phyloP scores from a whole-genome alignment of 2,329 filamentous ascomycete species.

The Aspergillus piperis region DNA sequence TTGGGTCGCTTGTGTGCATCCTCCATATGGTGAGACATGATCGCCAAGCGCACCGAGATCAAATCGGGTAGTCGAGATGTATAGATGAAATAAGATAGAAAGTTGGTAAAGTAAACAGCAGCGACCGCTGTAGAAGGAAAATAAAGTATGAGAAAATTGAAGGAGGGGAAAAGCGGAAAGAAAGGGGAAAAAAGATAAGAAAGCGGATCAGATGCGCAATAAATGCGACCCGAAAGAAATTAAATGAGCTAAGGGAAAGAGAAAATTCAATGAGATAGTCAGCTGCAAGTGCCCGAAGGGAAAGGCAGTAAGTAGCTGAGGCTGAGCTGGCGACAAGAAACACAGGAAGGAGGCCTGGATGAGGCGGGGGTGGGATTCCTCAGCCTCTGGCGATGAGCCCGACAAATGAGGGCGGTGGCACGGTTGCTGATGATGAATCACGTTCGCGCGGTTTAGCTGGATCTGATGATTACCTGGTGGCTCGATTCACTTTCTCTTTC shows the following conservation, averaged over 20 bases:
- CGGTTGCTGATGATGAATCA: neutral
- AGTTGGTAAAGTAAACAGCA: neutral
- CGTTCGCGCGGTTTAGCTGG: neutral
- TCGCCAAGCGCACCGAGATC: constrained; percentile 14
- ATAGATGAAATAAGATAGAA: constrained; percentile 8
- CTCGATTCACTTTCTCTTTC: neutral
- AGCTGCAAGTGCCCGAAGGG: constrained; percentile 2
- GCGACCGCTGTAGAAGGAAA: neutral
- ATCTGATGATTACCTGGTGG: neutral
- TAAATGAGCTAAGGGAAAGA: too few species aligned
- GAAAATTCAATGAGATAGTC: constrained; percentile 2
- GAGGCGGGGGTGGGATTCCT: constrained; percentile 10
- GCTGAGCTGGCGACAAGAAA: constrained; percentile 5
- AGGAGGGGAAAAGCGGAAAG: neutral
- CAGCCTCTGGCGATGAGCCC: constrained; percentile 8
- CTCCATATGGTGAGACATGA: constrained; percentile 31
- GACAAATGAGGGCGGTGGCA: constrained; percentile 10
- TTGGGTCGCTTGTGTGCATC: constrained; percentile 43
- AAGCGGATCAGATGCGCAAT: neutral
- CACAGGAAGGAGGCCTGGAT: neutral
- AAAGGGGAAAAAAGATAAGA: neutral
- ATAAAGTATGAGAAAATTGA: neutral
- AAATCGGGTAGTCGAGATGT: constrained; percentile 22
- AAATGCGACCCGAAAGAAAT: neutral
- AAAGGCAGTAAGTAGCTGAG: constrained; percentile 8